phyloP scores from a whole-genome alignment of 495 filamentous ascomycete genomes.

The Talaromyces ruber region DNA sequence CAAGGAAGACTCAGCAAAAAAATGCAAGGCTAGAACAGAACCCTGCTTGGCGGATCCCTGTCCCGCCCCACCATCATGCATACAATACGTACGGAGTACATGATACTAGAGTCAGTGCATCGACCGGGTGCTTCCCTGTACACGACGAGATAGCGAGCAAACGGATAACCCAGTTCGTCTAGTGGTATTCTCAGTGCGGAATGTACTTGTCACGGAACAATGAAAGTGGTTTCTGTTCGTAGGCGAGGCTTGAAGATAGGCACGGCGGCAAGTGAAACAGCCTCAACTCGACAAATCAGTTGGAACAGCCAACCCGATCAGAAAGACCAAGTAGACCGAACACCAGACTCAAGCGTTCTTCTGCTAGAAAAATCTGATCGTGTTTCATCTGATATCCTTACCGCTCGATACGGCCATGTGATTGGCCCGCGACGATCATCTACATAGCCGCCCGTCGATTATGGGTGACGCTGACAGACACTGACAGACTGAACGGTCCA shows the following conservation, averaged over 20 bases:
- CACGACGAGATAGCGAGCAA: background rate
- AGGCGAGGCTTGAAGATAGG: background rate
- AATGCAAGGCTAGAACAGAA: background rate
- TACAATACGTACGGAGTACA: constrained; percentile 3
- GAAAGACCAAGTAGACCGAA: background rate
- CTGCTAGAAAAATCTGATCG: background rate
- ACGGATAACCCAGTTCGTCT: background rate
- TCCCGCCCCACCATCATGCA: background rate
- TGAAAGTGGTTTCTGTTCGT: background rate
- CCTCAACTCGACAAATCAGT: background rate
- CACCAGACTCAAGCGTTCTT: background rate
- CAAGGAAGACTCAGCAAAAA: background rate
- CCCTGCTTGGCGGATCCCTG: constrained; percentile 2
- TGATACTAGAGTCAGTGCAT: background rate
- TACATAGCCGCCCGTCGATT: background rate
- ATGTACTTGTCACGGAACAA: background rate
- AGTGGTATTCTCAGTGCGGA: background rate
- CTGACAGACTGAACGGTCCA: background rate
- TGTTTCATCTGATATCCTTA: background rate
- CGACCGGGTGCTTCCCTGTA: background rate
- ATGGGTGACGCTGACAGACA: background rate
- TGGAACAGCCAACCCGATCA: background rate
- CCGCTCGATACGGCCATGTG: background rate
- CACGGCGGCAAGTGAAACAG: constrained; percentile 3
- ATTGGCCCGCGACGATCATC: background rate